Conservation (phyloP, 805 yeast species). For the Saturnispora hagleri region DNA sequence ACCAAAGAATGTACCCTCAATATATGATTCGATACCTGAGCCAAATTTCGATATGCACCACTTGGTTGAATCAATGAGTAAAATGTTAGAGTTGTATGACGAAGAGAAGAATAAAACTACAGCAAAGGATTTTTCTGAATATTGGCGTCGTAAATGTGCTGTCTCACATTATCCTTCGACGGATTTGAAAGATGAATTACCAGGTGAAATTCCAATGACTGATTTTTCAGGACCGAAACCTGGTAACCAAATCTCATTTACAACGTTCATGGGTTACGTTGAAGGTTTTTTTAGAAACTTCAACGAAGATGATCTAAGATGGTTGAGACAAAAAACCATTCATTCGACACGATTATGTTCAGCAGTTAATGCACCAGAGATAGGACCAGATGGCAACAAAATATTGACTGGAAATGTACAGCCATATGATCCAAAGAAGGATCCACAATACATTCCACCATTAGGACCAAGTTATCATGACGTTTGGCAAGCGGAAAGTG, state of each 20-base stretch:
- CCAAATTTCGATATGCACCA: constrained; percentile 13
- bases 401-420: not conserved
- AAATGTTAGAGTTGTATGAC: constrained; percentile 18
- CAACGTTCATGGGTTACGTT: constrained; percentile 75
- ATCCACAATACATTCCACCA: constrained; percentile 74
- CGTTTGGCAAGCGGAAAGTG: constrained; percentile 80
- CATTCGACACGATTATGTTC: constrained; percentile 6
- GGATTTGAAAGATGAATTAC: constrained; percentile 65
- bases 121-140: constrained; percentile 49
- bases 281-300: constrained; percentile 78
- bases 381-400: constrained; percentile 5
- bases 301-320: constrained; percentile 71
- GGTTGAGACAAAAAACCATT: constrained; percentile 45
- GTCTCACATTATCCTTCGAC: constrained; percentile 84
- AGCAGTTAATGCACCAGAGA: constrained; percentile 3
- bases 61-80: constrained; percentile 16
- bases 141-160: constrained; percentile 64
- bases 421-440: constrained; percentile 5
- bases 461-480: constrained; percentile 77
- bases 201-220: constrained; percentile 80
- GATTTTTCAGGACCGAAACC: constrained; percentile 83
- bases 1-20: constrained; percentile 36
- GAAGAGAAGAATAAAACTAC: constrained; percentile 52
- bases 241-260: constrained; percentile 82
- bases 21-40: constrained; percentile 20